Conservation (phyloP, 768 basidiomycete genomes). For the Lactifluus piperatus region DNA sequence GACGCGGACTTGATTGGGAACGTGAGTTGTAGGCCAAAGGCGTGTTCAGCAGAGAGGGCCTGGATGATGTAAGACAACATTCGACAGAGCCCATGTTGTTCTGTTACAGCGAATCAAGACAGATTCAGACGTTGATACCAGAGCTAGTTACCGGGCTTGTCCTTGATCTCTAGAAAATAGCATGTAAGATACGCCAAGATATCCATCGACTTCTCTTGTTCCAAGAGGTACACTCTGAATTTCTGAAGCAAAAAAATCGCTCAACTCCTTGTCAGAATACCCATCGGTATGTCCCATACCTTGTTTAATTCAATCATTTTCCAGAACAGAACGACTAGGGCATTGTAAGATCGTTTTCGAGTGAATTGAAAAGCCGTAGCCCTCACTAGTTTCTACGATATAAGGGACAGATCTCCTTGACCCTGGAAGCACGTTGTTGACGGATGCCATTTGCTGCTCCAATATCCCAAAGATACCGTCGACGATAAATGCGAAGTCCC, state of each 20-base stretch:
- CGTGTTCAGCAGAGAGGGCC: constrained; percentile 75
- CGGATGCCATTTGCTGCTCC: constrained; percentile 65
- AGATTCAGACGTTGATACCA: background rate
- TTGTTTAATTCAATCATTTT: constrained; percentile 90
- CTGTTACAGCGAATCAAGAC: constrained; percentile 31
- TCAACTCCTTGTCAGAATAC: background rate
- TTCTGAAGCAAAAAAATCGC: constrained; percentile 43
- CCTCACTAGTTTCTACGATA: constrained; percentile 66
- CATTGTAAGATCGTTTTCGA: background rate
- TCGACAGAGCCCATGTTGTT: constrained; percentile 86
- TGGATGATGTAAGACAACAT: constrained; percentile 89
- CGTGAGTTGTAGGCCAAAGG: constrained; percentile 66
- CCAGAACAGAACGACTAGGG: constrained; percentile 74
- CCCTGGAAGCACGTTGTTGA: constrained; percentile 74
- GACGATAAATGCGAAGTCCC: constrained; percentile 82
- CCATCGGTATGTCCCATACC: constrained; percentile 32
- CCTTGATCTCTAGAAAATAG: constrained; percentile 82
- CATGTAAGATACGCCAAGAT: constrained; percentile 71
- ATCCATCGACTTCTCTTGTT: constrained; percentile 73
- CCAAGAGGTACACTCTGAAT: constrained; percentile 75
- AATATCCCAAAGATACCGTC: constrained; percentile 60
- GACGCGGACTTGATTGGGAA: constrained; percentile 48
- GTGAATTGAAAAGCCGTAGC: constrained; percentile 21
- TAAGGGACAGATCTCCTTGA: constrained; percentile 79
- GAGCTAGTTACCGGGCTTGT: constrained; percentile 68